Evolutionary conservation across 2,329 filamentous ascomycete species (phyloP).

Genomic region (Elsinoe fawcettii): DNA sequence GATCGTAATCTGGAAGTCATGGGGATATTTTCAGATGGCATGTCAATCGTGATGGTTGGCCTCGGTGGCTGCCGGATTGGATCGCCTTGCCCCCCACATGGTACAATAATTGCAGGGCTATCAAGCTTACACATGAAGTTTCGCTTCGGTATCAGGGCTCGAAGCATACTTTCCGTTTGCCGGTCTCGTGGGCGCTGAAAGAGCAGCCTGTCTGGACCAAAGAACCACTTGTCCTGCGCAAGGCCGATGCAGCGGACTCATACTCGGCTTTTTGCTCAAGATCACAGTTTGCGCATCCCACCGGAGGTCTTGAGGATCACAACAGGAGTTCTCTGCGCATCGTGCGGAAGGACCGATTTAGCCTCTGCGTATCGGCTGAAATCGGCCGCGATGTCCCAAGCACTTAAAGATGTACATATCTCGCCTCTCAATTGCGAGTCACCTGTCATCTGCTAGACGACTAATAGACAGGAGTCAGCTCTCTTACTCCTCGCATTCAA

Average conservation of each 20-base stretch:
- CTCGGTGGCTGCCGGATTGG: neutral
- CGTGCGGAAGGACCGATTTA: neutral
- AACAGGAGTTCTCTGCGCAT: neutral
- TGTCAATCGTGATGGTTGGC: neutral
- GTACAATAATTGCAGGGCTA: neutral
- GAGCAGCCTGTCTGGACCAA: neutral
- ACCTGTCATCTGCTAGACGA: neutral
- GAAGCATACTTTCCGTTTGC: neutral
- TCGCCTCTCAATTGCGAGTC: neutral
- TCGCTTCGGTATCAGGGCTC: neutral
- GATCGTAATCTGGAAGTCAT: neutral
- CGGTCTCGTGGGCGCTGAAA: neutral
- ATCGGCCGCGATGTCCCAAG: neutral
- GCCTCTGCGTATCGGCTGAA: neutral
- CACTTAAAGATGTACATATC: neutral
- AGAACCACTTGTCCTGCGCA: neutral
- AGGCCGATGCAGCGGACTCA: neutral
- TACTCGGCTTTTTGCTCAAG: neutral
- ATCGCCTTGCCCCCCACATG: constrained; percentile 5
- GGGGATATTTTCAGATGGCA: neutral
- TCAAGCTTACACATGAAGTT: neutral
- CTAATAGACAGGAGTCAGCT: no score
- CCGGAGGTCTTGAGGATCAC: neutral
- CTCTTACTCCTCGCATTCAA: no score
- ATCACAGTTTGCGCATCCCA: neutral